Evolutionary conservation across 1,284 basidiomycete species (phyloP).

Genomic region (Heimioporus punctisporus): DNA sequence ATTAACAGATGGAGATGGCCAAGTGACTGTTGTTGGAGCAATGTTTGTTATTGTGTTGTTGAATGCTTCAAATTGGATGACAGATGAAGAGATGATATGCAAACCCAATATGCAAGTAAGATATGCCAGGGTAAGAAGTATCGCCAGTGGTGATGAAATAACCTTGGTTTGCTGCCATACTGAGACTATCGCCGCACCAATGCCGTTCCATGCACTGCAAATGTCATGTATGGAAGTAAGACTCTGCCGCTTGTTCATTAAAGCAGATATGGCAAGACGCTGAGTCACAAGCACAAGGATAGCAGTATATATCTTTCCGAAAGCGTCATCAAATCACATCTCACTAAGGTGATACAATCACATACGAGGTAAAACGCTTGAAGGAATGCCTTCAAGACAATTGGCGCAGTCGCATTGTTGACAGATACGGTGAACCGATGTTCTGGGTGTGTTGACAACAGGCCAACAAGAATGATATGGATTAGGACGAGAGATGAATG

Average conservation of each 20-base stretch:
- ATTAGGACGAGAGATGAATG: too few relatives aligned
- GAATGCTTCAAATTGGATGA: conserved; percentile 19
- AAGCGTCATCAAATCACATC: background rate
- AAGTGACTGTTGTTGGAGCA: conserved; percentile 7
- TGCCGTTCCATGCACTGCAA: too few relatives aligned
- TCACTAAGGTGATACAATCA: too few relatives aligned
- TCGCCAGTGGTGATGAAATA: background rate
- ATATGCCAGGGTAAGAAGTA: too few relatives aligned
- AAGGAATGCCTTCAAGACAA: background rate
- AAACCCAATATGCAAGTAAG: too few relatives aligned
- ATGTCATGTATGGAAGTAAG: too few relatives aligned
- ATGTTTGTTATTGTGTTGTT: background rate
- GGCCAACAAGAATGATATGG: background rate
- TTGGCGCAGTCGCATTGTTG: too few relatives aligned
- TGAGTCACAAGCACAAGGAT: conserved; percentile 13
- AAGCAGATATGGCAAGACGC: background rate
- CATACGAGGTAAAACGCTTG: conserved; percentile 8
- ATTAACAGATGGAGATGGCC: conserved; percentile 2
- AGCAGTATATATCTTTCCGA: conserved; percentile 10
- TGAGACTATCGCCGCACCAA: conserved; percentile 5
- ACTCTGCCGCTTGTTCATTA: conserved; percentile 4
- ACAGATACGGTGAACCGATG: background rate
- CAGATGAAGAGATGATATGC: conserved; percentile 22
- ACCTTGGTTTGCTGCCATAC: conserved; percentile 20
- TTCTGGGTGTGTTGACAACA: conserved; percentile 6